Evolutionary conservation across 352 stramenopile genomes (phyloP), one percentile per base, ranked within the genome.

Genomic region (Phytophthora podocarpi): DNA sequence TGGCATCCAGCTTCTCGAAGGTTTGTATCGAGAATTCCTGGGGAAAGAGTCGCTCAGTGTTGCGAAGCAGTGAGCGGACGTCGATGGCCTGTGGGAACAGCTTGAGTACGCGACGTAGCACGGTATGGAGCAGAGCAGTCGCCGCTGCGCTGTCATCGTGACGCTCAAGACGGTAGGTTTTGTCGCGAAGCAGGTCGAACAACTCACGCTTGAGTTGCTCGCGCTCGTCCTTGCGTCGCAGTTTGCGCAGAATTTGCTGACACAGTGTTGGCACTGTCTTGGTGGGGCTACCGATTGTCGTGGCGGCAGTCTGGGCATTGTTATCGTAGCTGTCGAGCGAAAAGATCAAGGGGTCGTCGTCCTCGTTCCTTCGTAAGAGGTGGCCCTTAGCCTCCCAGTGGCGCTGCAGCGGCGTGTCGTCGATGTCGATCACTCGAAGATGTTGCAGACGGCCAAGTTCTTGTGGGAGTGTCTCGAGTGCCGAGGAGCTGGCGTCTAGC

Each of bases 21-120:
- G 43, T 67, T 21, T 59, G 13, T 3, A 64, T 24, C 5, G 74
- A 65, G 21, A 76, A 95, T 3, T 73, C 64, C n/a, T 59, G 54
- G 12, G 89, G 89, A 21, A 97, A 91, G 15, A 97, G 61, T 24
- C 89, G 73, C 55, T 94, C 80, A 24, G 81, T 82, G 45, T 97
- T 91, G 46, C 88, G 81, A 11, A 93, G 73, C n/a, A 96, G 70
- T 15, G 88, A 85, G n/a, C 69, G 80, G 16, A 97, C 49, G 23
- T 96, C 88, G 18, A 82, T 72, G 1, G 75, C 67, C 13, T 76
- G 59, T 11, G 74, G 76, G 46, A 95, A 91, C 10, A 57, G 63
- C 59, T 91, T 90, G 37, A 90, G 60, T 6, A 90, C 65, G 0
- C 69, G 82, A 39, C 73, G 70, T 27, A 92, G 59, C 39, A 74